These are phyloP conservation scores for Scheffersomyces lignicola DNA, from an alignment of 1,139 yeast species.

Conservation along the genomic window DNA sequence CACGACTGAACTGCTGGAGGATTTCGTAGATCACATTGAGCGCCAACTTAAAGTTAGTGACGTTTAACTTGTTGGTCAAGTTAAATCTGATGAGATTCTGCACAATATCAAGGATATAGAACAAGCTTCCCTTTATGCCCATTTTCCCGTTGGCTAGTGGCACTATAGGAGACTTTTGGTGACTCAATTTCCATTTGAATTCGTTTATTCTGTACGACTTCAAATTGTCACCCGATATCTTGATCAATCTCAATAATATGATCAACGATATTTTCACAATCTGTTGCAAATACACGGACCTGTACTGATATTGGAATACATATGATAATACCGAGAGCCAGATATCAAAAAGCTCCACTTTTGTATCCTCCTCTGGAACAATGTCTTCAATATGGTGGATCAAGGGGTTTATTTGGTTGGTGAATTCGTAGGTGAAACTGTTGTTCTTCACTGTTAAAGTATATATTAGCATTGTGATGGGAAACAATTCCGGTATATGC, in stretches of 20 bases:
- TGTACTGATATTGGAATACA: constrained; percentile 37
- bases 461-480: constrained; percentile 22
- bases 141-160: constrained; percentile 24
- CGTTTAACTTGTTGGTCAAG: constrained; percentile 34
- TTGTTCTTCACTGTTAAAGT: constrained; percentile 11
- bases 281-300: constrained; percentile 20
- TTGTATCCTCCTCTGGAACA: constrained; percentile 14
- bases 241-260: constrained; percentile 24
- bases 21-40: constrained; percentile 25
- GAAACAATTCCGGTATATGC: constrained; percentile 24
- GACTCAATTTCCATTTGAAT: constrained; percentile 43
- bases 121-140: constrained; percentile 30
- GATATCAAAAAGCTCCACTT: constrained; percentile 26
- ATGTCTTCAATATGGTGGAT: constrained; percentile 17
- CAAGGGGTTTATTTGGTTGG: constrained; percentile 16
- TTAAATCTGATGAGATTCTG: constrained; percentile 41
- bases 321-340: constrained; percentile 42
- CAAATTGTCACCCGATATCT: constrained; percentile 14
- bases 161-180: constrained; percentile 37
- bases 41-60: constrained; percentile 29
- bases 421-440: constrained; percentile 13
- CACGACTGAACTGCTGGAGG: constrained; percentile 9
- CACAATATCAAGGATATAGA: constrained; percentile 39
- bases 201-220: constrained; percentile 31
- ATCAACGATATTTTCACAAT: constrained; percentile 25